Base-by-base conservation (phyloP, 192 early-diverging fungal genomes). In the Entomortierella beljakovae region DNA sequence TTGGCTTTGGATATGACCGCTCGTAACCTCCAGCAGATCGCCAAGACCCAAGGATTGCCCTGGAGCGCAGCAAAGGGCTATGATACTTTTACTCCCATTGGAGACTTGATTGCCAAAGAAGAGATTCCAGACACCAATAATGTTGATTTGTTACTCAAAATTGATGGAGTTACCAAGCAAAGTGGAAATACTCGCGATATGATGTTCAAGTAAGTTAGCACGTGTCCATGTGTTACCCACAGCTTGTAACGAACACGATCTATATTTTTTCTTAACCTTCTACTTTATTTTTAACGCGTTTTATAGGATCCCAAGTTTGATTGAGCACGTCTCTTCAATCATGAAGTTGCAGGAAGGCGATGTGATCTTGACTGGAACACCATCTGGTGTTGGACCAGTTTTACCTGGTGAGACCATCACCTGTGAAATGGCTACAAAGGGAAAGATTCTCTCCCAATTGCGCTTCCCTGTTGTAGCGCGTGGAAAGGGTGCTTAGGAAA, bases 31-130 rank as follows among this genome's bases (percentile, higher is more conserved):
- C 97, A 89, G 83, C 89, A 93, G 23, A 83, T 84, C 32, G 96
- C 92, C 49, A 99, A 97, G 83, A 88, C 91, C 70, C 83, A 79
- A 18, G 94, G 95, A 1, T 82, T 91, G 40, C 97, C 97, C 22
- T 99, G 97, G 97, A 90, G 92, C 25, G 84, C 89, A 1, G 90
- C 97, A 34, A 99, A 99, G 84, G 97, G 96, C 1, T 97, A 92
- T 82, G 97, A 99, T 71, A 95, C 95, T 6, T 99, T 97, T 62
- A 94, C 94, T 3, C 95, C 97, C n/a, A 84, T 97, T 38, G 90
- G 91, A 23, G 88, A 92, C 11, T 93, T 99, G 53, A 93, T 99
- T 56, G 85, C 90, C 20, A 92, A 90, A 68, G 79, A 66, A 6
- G 61, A 68, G 38, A 88, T 97, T 53, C 66, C 80, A 16, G 91